These are phyloP conservation scores for Septoria petroselini DNA, from an alignment of 2,329 filamentous ascomycete species.

Conservation along the genomic window DNA sequence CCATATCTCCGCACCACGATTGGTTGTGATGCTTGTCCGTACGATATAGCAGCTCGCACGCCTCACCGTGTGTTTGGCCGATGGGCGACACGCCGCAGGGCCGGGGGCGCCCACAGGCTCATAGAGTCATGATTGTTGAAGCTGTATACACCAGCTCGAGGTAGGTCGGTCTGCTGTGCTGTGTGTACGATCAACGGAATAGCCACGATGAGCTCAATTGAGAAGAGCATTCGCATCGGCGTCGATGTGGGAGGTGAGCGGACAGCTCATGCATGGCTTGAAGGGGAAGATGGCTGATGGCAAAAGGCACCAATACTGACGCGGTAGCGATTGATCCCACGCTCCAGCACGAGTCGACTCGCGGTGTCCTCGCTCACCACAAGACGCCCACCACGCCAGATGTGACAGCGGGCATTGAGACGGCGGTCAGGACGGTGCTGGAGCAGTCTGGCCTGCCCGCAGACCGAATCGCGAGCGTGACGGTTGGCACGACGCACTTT, in stretches of 20 bases:
- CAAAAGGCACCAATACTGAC: slow-evolving; percentile 37
- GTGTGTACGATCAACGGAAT: neutral
- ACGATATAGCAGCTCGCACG: neutral
- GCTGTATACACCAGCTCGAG: neutral
- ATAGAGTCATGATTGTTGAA: neutral
- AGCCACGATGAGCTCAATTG: neutral
- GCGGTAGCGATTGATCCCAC: slow-evolving; percentile 36
- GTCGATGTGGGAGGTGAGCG: slow-evolving; percentile 45
- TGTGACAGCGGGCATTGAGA: slow-evolving; percentile 44
- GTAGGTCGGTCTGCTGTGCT: neutral
- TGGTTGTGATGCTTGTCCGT: neutral
- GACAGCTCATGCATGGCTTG: neutral
- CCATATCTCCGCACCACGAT: neutral
- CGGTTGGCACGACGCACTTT: slow-evolving; percentile 51
- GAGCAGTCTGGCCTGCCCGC: slow-evolving; percentile 36
- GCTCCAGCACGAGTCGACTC: slow-evolving; percentile 26
- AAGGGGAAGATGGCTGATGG: neutral
- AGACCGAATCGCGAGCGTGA: slow-evolving; percentile 42
- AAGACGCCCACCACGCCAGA: slow-evolving; percentile 44
- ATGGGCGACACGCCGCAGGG: neutral
- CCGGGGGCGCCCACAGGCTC: slow-evolving; percentile 1
- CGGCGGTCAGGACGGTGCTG: slow-evolving; percentile 40
- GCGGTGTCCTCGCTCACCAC: slow-evolving; percentile 35
- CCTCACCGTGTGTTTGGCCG: slow-evolving; percentile 1
- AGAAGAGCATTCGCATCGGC: slow-evolving; percentile 41